Evolutionary conservation across 176 grass and related monocot genomes (phyloP).

Genomic region (Musa schizocarpa): DNA sequence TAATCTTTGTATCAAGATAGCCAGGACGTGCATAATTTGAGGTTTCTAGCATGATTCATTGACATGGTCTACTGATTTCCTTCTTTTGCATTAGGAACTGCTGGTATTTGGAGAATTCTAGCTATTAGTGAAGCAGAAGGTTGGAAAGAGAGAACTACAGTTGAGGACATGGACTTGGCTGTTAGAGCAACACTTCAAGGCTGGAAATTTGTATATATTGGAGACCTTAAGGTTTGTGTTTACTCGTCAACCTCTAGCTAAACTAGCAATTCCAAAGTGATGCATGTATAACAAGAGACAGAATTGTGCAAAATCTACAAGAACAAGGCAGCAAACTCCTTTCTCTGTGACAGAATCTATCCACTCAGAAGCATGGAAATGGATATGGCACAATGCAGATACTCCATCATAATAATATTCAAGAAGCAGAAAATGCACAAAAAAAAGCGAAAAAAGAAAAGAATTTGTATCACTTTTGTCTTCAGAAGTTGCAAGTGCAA

Average conservation of each 20-base stretch:
- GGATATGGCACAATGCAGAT: too few relatives aligned
- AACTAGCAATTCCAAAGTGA: too few relatives aligned
- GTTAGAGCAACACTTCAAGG: slow-evolving; percentile 56
- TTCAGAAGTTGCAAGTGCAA: too few relatives aligned
- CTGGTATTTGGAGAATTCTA: slow-evolving; percentile 51
- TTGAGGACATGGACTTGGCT: slow-evolving; percentile 78
- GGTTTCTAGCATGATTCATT: neutral
- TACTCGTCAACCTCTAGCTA: neutral
- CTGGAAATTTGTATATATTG: slow-evolving; percentile 70
- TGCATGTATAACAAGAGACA: neutral
- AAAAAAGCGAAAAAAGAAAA: too few relatives aligned
- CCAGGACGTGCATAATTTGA: too few relatives aligned
- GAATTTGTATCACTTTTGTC: too few relatives aligned
- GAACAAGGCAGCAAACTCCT: too few relatives aligned
- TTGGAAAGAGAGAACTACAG: slow-evolving; percentile 68
- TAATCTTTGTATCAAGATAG: too few relatives aligned
- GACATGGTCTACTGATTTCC: neutral
- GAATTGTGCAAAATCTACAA: neutral
- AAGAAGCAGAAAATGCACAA: too few relatives aligned
- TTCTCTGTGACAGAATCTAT: too few relatives aligned
- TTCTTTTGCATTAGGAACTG: slow-evolving; percentile 38
- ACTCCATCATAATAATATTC: too few relatives aligned
- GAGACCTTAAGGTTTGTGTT: slow-evolving; percentile 41
- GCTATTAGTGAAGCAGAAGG: slow-evolving; percentile 58
- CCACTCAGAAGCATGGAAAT: too few relatives aligned